phyloP scores from a whole-genome alignment of 305 asterid species.

The Lippia alba region DNA sequence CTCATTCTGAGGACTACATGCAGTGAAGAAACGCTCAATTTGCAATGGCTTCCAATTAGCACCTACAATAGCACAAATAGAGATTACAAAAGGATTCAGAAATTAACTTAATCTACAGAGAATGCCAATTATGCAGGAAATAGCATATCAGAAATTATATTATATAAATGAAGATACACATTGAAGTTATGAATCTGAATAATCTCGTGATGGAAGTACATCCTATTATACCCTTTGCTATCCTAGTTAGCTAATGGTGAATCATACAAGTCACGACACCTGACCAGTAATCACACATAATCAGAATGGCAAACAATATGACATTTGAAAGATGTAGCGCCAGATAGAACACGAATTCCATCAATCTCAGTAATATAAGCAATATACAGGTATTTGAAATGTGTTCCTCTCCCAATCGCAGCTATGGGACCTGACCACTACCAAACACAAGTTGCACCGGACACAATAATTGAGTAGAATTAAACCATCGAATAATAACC shows the following conservation, averaged over 20 bases:
- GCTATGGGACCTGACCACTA: background rate
- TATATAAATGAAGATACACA: slow-evolving; percentile 6
- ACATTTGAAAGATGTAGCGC: background rate
- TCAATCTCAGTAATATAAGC: background rate
- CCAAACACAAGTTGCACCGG: slow-evolving; percentile 5
- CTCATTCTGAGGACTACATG: slow-evolving; percentile 31
- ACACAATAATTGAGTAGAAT: background rate
- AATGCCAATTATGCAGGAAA: slow-evolving; percentile 6
- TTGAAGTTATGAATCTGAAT: slow-evolving; percentile 12
- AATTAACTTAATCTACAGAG: background rate
- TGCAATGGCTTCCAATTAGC: slow-evolving; percentile 25
- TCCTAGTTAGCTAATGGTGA: background rate
- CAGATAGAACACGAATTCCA: background rate
- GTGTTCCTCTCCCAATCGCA: no score
- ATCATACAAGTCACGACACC: slow-evolving; percentile 9
- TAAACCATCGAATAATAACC: slow-evolving; percentile 9
- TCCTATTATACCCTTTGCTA: background rate
- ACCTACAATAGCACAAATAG: slow-evolving; percentile 34
- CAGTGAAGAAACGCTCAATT: slow-evolving; percentile 28
- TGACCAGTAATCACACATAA: slow-evolving; percentile 2
- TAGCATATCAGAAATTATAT: slow-evolving; percentile 4
- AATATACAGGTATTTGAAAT: background rate
- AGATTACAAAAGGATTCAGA: background rate
- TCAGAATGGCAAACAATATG: background rate
- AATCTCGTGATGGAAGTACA: slow-evolving; percentile 8